phyloP scores from a whole-genome alignment of 192 early-diverging fungal species.

The Dissophora globulifera region DNA sequence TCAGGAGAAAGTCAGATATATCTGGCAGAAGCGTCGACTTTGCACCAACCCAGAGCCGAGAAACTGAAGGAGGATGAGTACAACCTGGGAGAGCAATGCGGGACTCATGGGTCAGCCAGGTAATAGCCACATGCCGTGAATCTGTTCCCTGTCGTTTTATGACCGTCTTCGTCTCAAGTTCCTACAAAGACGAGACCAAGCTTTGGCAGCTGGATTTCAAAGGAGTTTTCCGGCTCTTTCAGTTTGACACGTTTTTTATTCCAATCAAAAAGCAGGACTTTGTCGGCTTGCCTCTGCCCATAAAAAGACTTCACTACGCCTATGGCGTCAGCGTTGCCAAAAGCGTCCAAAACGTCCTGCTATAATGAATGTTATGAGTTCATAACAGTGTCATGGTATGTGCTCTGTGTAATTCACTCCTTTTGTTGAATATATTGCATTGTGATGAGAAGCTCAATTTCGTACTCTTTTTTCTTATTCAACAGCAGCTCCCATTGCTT shows the following conservation, averaged over 20 bases:
- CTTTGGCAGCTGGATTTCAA: conserved; percentile 25
- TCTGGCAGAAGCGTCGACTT: conserved; percentile 9
- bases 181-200: conserved; percentile 25
- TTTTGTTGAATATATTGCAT: too few relatives aligned
- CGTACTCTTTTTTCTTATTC: background rate
- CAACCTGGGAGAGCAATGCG: conserved; percentile 20
- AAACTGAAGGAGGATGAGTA: conserved; percentile 19
- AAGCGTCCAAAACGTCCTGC: too few relatives aligned
- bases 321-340: too few relatives aligned
- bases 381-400: too few relatives aligned
- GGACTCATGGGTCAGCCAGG: conserved; percentile 21
- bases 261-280: conserved; percentile 27
- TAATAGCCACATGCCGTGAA: conserved; percentile 18
- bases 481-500: conserved; percentile 22
- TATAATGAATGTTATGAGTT: too few relatives aligned
- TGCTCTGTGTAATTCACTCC: too few relatives aligned
- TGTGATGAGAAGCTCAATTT: background rate
- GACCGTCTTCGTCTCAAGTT: conserved; percentile 28
- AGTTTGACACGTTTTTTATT: conserved; percentile 24
- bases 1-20: conserved; percentile 9
- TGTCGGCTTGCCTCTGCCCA: too few relatives aligned
- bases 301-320: too few relatives aligned
- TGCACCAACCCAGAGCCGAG: conserved; percentile 16
- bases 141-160: conserved; percentile 10
- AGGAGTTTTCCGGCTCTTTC: conserved; percentile 19